Evolutionary conservation across 2,329 filamentous ascomycete genomes (phyloP).

Genomic region (Dothideomycetes sp.): DNA sequence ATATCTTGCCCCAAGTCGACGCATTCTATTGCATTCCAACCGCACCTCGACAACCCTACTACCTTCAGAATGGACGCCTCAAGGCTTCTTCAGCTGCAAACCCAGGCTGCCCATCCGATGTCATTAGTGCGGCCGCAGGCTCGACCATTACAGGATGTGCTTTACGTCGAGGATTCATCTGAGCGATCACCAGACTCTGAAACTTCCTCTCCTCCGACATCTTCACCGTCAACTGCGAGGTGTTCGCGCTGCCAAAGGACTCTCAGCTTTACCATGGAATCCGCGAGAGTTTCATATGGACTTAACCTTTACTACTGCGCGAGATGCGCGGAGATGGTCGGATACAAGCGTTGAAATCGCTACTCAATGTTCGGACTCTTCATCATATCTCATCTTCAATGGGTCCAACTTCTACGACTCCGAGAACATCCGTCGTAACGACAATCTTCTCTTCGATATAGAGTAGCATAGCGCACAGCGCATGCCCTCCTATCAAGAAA

Average conservation of each 20-base stretch:
- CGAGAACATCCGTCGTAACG: not conserved
- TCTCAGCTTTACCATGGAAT: conserved; percentile 20
- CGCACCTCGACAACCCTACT: no score
- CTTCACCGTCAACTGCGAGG: conserved; percentile 15
- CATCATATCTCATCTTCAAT: not conserved
- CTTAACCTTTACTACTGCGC: conserved; percentile 27
- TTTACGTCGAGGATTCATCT: conserved; percentile 20
- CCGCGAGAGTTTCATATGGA: conserved; percentile 23
- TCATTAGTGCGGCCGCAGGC: conserved; percentile 17
- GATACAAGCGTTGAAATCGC: conserved; percentile 18
- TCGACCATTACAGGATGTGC: conserved; percentile 21
- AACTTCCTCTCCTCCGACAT: conserved; percentile 1
- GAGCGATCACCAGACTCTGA: conserved; percentile 1
- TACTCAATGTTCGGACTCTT: no score
- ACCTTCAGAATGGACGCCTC: conserved; percentile 14
- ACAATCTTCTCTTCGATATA: no score
- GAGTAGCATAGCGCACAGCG: no score
- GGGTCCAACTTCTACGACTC: not conserved
- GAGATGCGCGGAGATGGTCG: conserved; percentile 24
- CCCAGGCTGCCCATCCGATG: conserved; percentile 17
- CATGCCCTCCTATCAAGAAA: no score
- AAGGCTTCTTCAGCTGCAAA: conserved; percentile 21
- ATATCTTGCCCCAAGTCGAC: no score
- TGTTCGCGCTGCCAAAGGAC: conserved; percentile 26
- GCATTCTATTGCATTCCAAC: no score